Conservation (phyloP, 768 basidiomycete species). For the Suillus discolor region DNA sequence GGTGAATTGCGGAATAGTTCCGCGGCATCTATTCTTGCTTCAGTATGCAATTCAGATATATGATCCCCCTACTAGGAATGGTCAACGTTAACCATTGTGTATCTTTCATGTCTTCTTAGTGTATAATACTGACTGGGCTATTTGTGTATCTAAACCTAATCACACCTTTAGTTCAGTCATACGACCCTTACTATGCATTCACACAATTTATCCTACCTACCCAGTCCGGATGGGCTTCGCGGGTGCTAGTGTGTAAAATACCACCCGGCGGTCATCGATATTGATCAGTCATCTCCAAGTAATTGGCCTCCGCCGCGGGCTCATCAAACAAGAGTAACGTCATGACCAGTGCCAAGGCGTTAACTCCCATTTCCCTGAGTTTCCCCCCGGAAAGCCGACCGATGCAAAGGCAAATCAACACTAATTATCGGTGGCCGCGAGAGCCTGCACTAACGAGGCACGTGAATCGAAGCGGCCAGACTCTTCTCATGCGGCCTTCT, state of each 20-base stretch:
- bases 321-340: not conserved
- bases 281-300: not conserved
- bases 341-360: too few species aligned
- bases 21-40: conserved; percentile 5
- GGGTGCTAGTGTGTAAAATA: not conserved
- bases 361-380: not conserved
- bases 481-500: conserved; percentile 5
- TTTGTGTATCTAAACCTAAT: not conserved
- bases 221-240: not conserved
- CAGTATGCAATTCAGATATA: too few species aligned
- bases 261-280: not conserved
- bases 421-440: not conserved
- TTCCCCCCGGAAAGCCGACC: not conserved
- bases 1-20: not conserved
- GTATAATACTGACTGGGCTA: not conserved
- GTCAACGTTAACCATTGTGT: not conserved
- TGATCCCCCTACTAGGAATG: not conserved
- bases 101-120: not conserved
- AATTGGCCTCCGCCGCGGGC: not conserved
- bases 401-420: not conserved
- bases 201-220: not conserved
- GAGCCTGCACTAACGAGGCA: not conserved
- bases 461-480: not conserved
- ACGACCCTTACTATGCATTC: not conserved
- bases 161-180: not conserved